phyloP scores from a whole-genome alignment of 495 filamentous ascomycete genomes.

The Penicillium bialowiezense region DNA sequence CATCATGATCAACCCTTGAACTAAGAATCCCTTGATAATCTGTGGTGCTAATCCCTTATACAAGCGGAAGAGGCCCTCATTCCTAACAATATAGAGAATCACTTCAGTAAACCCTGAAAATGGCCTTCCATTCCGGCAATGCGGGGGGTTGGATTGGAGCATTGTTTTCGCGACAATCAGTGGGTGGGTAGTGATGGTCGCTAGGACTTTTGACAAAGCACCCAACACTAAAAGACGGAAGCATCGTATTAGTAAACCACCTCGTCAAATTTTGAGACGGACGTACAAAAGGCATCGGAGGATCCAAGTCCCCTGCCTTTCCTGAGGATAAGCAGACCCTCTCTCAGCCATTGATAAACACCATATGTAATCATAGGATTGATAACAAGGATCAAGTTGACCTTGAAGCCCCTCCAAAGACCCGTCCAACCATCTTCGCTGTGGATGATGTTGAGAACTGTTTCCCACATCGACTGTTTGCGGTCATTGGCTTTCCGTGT shows the following conservation, averaged over 20 bases:
- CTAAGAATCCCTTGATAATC: slow-evolving; percentile 77
- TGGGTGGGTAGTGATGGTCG: slow-evolving; percentile 82
- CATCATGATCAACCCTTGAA: slow-evolving; percentile 95
- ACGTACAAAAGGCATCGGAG: slow-evolving; percentile 77
- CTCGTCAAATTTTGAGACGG: not conserved
- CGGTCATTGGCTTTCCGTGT: slow-evolving; percentile 65
- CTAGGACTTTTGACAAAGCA: slow-evolving; percentile 77
- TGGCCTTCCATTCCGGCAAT: slow-evolving; percentile 69
- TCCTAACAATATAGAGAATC: slow-evolving; percentile 75
- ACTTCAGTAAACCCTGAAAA: slow-evolving; percentile 86
- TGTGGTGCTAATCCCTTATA: slow-evolving; percentile 91
- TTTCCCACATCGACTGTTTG: slow-evolving; percentile 73
- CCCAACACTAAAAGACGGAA: slow-evolving; percentile 62
- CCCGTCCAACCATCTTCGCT: slow-evolving; percentile 79
- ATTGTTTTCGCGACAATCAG: slow-evolving; percentile 91
- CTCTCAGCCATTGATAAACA: slow-evolving; percentile 77
- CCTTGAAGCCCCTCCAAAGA: slow-evolving; percentile 58
- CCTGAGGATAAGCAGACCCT: slow-evolving; percentile 66
- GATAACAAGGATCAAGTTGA: slow-evolving; percentile 58
- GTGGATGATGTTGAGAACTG: slow-evolving; percentile 71
- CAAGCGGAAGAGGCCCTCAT: slow-evolving; percentile 72
- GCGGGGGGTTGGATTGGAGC: slow-evolving; percentile 78
- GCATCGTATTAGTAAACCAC: slow-evolving; percentile 1
- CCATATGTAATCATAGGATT: slow-evolving; percentile 96
- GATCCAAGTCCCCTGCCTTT: slow-evolving; percentile 59